Evolutionary conservation across 2,329 filamentous ascomycete species (phyloP).

Genomic region (Trichophyton equinum): DNA sequence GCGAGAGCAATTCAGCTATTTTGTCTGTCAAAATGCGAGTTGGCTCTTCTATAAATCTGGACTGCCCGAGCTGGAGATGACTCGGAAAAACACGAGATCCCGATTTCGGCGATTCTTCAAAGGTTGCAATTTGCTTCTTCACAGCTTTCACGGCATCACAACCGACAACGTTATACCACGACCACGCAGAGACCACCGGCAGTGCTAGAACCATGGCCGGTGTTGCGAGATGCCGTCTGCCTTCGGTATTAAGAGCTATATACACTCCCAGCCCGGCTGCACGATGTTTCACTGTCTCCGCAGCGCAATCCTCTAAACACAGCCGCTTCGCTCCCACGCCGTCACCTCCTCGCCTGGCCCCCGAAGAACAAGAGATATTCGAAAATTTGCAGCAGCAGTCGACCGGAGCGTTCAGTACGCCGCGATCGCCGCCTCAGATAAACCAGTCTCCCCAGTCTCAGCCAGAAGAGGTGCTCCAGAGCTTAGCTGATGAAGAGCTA

Average conservation of each 20-base stretch:
- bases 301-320: constrained; percentile 15
- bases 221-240: not conserved
- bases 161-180: not conserved
- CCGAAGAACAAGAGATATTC: constrained; percentile 80
- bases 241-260: not conserved
- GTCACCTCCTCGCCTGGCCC: constrained; percentile 71
- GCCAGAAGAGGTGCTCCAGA: constrained; percentile 14
- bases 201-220: not conserved
- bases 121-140: not conserved
- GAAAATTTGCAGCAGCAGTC: constrained; percentile 70
- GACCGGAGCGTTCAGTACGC: constrained; percentile 65
- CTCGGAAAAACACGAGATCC: constrained; percentile 2
- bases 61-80: not conserved
- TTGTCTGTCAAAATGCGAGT: not conserved
- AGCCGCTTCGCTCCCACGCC: constrained; percentile 35
- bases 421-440: constrained; percentile 25
- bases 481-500: constrained; percentile 46
- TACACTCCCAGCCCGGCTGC: not conserved
- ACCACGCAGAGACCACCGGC: not conserved
- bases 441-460: constrained; percentile 32
- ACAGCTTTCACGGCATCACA: not conserved
- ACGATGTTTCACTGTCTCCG: constrained; percentile 8
- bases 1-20: not conserved
- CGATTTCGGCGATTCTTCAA: not conserved
- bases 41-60: not conserved